phyloP scores from a whole-genome alignment of 495 filamentous ascomycete genomes.

The Choiromyces venosus region DNA sequence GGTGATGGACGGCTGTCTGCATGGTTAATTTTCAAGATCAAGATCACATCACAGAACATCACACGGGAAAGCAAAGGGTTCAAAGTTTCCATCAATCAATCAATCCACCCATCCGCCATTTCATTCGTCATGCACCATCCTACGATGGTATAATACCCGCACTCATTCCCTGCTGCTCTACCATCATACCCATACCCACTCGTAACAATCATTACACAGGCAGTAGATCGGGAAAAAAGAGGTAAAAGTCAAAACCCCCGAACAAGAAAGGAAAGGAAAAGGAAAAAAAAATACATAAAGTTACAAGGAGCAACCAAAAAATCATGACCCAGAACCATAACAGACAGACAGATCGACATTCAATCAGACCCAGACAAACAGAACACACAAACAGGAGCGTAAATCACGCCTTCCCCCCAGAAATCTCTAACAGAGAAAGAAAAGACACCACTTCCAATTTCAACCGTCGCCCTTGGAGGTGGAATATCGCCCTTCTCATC shows the following conservation, averaged over 20 bases:
- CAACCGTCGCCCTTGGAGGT: background rate
- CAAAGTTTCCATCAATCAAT: background rate
- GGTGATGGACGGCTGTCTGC: no score
- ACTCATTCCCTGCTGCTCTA: no score
- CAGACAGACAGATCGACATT: no score
- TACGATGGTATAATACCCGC: background rate
- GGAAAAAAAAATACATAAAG: background rate
- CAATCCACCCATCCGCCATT: no score
- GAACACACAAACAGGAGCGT: background rate
- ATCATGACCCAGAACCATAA: background rate
- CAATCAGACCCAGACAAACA: background rate
- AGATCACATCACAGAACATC: no score
- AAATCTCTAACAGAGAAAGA: no score
- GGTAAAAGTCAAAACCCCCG: background rate
- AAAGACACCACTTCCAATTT: background rate
- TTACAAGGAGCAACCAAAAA: background rate
- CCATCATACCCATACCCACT: background rate
- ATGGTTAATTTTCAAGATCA: no score
- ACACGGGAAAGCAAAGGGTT: background rate
- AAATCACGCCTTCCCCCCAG: no score
- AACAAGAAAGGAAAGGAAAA: background rate
- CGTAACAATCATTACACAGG: background rate
- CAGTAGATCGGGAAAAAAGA: background rate
- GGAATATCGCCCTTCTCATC: constrained; percentile 10
- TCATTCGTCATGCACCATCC: background rate